These are phyloP conservation scores for Jatropha podagrica DNA, from an alignment of 441 rosid genomes.

Conservation along the genomic window DNA sequence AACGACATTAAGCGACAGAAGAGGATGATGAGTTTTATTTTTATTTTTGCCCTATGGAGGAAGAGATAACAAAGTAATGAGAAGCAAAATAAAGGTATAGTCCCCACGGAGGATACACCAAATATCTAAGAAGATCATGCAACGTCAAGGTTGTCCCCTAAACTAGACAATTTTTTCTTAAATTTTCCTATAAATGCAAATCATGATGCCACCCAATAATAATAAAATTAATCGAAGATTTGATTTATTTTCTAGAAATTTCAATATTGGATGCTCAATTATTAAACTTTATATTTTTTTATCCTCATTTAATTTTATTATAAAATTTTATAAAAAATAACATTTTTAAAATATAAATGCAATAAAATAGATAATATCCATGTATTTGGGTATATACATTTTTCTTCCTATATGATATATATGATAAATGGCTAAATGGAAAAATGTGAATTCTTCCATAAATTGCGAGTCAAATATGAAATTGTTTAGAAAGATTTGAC, in stretches of 20 bases:
- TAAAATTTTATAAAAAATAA: too few relatives aligned
- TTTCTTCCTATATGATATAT: background rate
- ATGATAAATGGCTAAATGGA: background rate
- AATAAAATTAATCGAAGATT: background rate
- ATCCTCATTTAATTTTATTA: too few relatives aligned
- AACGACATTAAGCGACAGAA: background rate
- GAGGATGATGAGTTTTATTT: background rate
- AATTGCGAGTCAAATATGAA: background rate
- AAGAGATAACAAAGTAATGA: background rate
- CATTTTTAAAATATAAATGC: too few relatives aligned
- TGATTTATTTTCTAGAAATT: background rate
- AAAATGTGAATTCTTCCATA: background rate
- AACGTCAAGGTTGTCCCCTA: constrained; percentile 11
- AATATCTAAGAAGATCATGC: background rate
- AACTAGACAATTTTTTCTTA: background rate
- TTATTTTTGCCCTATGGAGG: background rate
- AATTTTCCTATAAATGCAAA: background rate
- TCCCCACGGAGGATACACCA: constrained; percentile 3
- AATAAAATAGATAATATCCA: too few relatives aligned
- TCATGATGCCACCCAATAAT: background rate
- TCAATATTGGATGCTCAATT: background rate
- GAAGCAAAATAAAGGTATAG: background rate
- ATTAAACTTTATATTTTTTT: background rate
- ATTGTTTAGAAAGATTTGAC: background rate
- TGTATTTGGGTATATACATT: too few relatives aligned